phyloP scores from a whole-genome alignment of 169 alveolate species.

The Eimeria tenella region DNA sequence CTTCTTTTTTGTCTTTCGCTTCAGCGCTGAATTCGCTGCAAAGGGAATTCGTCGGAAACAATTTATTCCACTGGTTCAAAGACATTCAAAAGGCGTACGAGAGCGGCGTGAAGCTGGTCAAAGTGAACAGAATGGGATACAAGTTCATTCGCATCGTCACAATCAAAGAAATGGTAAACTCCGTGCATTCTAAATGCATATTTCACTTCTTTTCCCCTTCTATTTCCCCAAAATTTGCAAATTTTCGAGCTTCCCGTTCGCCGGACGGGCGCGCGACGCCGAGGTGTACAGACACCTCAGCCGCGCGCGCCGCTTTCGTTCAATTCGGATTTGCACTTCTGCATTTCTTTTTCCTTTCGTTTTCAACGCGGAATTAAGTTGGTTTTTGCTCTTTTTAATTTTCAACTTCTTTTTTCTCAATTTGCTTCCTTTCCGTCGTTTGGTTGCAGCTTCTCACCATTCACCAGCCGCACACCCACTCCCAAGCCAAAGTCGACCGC shows the following conservation, averaged over 20 bases:
- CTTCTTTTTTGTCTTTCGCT: not conserved
- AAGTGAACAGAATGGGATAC: slow-evolving; percentile 82
- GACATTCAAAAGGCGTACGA: slow-evolving; percentile 82
- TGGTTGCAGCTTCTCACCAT: slow-evolving; percentile 60
- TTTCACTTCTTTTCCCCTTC: not conserved
- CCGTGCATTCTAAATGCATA: not conserved
- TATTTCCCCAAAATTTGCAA: not conserved
- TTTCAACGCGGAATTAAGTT: not conserved
- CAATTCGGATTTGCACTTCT: not conserved
- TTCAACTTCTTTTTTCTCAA: not conserved
- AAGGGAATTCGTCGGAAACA: slow-evolving; percentile 81
- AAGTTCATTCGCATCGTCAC: slow-evolving; percentile 82
- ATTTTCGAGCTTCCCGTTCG: not conserved
- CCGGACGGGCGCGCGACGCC: too few relatives aligned
- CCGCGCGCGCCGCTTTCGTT: not conserved
- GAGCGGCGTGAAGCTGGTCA: slow-evolving; percentile 82
- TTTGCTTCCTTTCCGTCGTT: not conserved
- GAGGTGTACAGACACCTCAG: too few relatives aligned
- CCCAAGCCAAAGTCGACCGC: slow-evolving; percentile 72
- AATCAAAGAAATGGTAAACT: slow-evolving; percentile 79
- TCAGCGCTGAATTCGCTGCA: slow-evolving; percentile 80
- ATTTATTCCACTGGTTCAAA: slow-evolving; percentile 81
- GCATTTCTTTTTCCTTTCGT: not conserved
- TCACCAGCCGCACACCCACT: slow-evolving; percentile 72
- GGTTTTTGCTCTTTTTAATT: not conserved